A percentile compares a stretch with the other conserved stretches of the same genome.
phyloP scores from a whole-genome alignment of 2,329 filamentous ascomycete species.

The Helminthosporium solani region DNA sequence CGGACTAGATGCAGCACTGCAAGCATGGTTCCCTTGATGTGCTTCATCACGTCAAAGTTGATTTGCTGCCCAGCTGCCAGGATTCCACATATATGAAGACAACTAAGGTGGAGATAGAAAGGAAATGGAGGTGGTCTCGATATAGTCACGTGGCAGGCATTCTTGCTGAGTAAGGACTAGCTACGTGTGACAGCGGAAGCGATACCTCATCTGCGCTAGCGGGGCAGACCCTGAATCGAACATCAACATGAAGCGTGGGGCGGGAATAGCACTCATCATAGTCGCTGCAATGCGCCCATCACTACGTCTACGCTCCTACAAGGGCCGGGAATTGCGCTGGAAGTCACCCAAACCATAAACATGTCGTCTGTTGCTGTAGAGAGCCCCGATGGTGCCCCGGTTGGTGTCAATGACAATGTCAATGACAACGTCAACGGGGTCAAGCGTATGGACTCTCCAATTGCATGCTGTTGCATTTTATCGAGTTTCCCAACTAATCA shows the following conservation, averaged over 20 bases:
- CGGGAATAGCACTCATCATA: neutral
- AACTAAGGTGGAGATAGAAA: no score
- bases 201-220: neutral
- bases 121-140: no score
- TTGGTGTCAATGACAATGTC: constrained; percentile 18
- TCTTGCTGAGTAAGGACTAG: no score
- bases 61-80: no score
- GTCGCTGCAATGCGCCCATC: neutral
- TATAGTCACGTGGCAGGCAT: no score
- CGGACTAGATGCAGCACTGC: neutral
- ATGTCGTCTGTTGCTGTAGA: constrained; percentile 31
- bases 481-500: constrained; percentile 11
- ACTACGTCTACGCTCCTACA: no score
- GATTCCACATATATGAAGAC: no score
- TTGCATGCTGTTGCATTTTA: neutral
- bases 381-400: constrained; percentile 20
- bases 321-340: neutral
- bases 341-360: constrained; percentile 3
- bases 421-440: no score
- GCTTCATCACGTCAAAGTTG: no score
- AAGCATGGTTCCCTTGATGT: neutral
- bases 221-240: neutral
- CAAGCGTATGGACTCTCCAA: constrained; percentile 28
- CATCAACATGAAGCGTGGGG: neutral
- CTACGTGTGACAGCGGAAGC: neutral